Percentiles rank a stretch among this genome's conserved stretches.
Evolutionary conservation across 2,329 filamentous ascomycete species (phyloP).

Genomic region (Dactylella cylindrospora): DNA sequence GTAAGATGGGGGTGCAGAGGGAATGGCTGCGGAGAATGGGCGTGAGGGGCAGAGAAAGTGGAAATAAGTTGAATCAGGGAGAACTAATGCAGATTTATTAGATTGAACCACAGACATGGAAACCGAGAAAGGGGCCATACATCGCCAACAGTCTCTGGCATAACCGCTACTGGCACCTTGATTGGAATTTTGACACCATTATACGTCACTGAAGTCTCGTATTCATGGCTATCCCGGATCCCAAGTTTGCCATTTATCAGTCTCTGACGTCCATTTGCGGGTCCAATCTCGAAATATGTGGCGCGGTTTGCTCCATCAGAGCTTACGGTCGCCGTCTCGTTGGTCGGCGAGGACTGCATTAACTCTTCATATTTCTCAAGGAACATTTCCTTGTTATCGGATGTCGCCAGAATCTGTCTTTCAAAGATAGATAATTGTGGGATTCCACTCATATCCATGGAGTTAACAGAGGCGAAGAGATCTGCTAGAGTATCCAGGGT

Average conservation of each 20-base stretch:
- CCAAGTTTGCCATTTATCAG: constrained; percentile 47
- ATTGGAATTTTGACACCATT: constrained; percentile 95
- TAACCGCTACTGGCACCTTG: constrained; percentile 89
- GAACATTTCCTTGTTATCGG: constrained; percentile 93
- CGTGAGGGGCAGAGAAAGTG: constrained; percentile 81
- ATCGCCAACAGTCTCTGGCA: constrained; percentile 93
- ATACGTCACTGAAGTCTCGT: constrained; percentile 92
- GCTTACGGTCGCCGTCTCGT: constrained; percentile 46
- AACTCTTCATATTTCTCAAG: constrained; percentile 90
- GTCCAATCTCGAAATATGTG: constrained; percentile 48
- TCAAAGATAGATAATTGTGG: constrained; percentile 81
- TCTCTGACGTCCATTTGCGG: constrained; percentile 46
- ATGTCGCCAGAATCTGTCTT: constrained; percentile 80
- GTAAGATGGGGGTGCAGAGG: constrained; percentile 86
- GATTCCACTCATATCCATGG: constrained; percentile 94
- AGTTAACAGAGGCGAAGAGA: constrained; percentile 89
- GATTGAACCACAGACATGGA: neutral
- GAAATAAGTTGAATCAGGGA: constrained; percentile 96
- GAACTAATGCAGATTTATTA: constrained; percentile 58
- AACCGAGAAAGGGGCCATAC: constrained; percentile 24
- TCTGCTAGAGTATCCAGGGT: constrained; percentile 82
- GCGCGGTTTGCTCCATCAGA: constrained; percentile 44
- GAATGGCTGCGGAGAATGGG: constrained; percentile 82
- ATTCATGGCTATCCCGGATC: constrained; percentile 91
- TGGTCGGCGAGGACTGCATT: constrained; percentile 49